phyloP scores from a whole-genome alignment of 2,329 filamentous ascomycete genomes.

The Leptographium galeiforme region DNA sequence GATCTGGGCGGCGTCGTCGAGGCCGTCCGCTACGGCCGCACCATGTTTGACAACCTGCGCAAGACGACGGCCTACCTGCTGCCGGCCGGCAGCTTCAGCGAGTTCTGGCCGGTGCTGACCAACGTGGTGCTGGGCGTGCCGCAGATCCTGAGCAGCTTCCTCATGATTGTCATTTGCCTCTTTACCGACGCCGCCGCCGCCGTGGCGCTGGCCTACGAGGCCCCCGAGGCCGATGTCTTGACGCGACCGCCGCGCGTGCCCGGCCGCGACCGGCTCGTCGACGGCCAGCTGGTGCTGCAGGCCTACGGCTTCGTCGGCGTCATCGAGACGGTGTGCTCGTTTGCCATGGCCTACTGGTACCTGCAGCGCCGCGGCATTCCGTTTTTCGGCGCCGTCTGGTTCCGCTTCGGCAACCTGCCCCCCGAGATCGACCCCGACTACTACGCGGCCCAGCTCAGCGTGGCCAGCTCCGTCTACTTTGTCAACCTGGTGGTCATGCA shows the following conservation, averaged over 20 bases:
- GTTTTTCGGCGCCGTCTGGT: slow-evolving; percentile 45
- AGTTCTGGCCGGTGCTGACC: slow-evolving; percentile 65
- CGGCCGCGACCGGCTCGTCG: slow-evolving; percentile 57
- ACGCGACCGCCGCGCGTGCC: slow-evolving; percentile 53
- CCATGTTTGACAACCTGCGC: slow-evolving; percentile 70
- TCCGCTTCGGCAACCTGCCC: slow-evolving; percentile 47
- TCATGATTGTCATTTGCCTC: slow-evolving; percentile 59
- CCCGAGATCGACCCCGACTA: slow-evolving; percentile 37
- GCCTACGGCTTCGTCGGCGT: slow-evolving; percentile 60
- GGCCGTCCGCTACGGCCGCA: slow-evolving; percentile 57
- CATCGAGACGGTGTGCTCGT: slow-evolving; percentile 44
- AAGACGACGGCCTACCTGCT: slow-evolving; percentile 66
- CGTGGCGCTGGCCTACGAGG: slow-evolving; percentile 62
- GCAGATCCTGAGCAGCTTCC: slow-evolving; percentile 58
- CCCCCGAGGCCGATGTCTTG: slow-evolving; percentile 63
- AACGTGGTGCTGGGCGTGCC: slow-evolving; percentile 61
- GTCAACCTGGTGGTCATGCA: slow-evolving; percentile 73
- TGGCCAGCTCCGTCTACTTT: slow-evolving; percentile 64
- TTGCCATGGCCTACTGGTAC: slow-evolving; percentile 56
- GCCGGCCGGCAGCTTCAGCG: slow-evolving; percentile 59
- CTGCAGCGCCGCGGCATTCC: slow-evolving; percentile 47
- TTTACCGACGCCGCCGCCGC: slow-evolving; percentile 67
- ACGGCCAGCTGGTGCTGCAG: slow-evolving; percentile 59
- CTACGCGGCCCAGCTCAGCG: slow-evolving; percentile 42
- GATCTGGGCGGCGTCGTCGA: slow-evolving; percentile 60